phyloP scores from a whole-genome alignment of 2,329 filamentous ascomycete genomes.

The Trichoderma arundinaceum region DNA sequence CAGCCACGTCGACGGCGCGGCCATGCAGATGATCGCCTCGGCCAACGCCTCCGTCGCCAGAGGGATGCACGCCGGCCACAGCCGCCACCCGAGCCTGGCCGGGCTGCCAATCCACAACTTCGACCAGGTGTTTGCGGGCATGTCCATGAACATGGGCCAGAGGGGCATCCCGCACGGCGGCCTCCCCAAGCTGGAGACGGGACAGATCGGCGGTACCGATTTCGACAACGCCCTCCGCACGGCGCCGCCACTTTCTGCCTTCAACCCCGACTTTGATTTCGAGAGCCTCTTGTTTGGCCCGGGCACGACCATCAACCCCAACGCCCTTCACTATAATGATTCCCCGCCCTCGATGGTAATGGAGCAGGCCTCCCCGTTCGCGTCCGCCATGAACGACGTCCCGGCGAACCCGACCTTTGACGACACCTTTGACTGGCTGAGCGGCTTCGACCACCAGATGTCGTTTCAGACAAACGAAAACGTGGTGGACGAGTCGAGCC shows the following conservation, averaged over 20 bases:
- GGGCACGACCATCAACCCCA: conserved; percentile 71
- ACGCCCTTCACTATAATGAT: conserved; percentile 81
- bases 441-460: conserved; percentile 79
- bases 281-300: conserved; percentile 68
- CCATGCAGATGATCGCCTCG: conserved; percentile 73
- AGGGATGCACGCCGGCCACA: conserved; percentile 61
- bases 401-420: conserved; percentile 67
- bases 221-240: conserved; percentile 74
- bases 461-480: conserved; percentile 74
- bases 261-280: conserved; percentile 59
- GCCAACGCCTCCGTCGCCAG: conserved; percentile 60
- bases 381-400: conserved; percentile 62
- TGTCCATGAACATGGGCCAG: conserved; percentile 71
- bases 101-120: conserved; percentile 65
- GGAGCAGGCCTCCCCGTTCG: conserved; percentile 66
- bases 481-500: conserved; percentile 89
- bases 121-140: conserved; percentile 72
- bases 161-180: conserved; percentile 70
- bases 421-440: conserved; percentile 81
- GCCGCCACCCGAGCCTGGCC: conserved; percentile 75
- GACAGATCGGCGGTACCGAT: conserved; percentile 70
- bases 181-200: conserved; percentile 83
- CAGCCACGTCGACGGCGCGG: conserved; percentile 82
- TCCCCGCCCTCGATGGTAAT: conserved; percentile 71
- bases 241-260: conserved; percentile 70